Evolutionary conservation across 176 grass and related monocot species (phyloP).

Genomic region (sorghum (Sorghum bicolor)): Sorghum_bicolor_NCBIv3 NC_012872.2:53400001-53400500

Average conservation of each 20-base stretch:
- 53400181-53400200: slow-evolving; percentile 21
- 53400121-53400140: not conserved
- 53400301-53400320: not conserved
- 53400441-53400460: slow-evolving; percentile 57
- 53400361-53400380: not conserved
- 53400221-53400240: slow-evolving; percentile 74
- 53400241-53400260: slow-evolving; percentile 69
- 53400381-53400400: slow-evolving; percentile 13
- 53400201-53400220: slow-evolving; percentile 41
- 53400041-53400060: too few species aligned
- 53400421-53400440: slow-evolving; percentile 49
- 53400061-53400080: too few species aligned
- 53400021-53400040: too few species aligned
- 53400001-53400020: not conserved
- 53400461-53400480: slow-evolving; percentile 55
- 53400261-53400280: slow-evolving; percentile 62
- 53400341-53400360: not conserved
- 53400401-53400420: not conserved
- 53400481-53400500: slow-evolving; percentile 31
- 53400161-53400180: slow-evolving; percentile 10
- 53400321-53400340: not conserved
- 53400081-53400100: too few species aligned
- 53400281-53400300: slow-evolving; percentile 92
- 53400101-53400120: too few species aligned
- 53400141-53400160: not conserved